Conservation (phyloP, 164 flowering plant genomes). For the Chimonanthus salicifolius region DNA sequence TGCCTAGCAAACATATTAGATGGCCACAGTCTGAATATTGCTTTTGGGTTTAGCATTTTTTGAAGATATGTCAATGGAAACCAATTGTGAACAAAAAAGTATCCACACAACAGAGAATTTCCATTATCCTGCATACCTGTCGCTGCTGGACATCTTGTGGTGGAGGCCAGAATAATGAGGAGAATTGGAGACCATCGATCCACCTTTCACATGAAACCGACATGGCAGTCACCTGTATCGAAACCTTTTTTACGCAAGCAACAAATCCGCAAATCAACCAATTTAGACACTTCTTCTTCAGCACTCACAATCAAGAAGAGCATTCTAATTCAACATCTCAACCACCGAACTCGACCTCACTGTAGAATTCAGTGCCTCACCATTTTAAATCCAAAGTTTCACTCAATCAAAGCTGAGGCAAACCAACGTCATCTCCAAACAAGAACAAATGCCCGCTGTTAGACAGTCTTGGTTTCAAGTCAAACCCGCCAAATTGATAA, state of each 20-base stretch:
- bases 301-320: constrained; percentile 33
- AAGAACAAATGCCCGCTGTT: background rate
- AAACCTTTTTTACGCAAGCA: background rate
- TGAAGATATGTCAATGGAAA: background rate
- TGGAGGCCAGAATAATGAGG: constrained; percentile 87
- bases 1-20: too few species aligned
- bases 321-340: constrained; percentile 39
- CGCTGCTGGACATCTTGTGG: constrained; percentile 67
- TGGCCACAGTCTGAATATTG: too few species aligned
- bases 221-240: constrained; percentile 24
- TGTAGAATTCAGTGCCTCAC: background rate
- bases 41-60: too few species aligned
- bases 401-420: background rate
- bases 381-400: background rate
- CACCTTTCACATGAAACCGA: constrained; percentile 65
- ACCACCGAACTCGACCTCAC: background rate
- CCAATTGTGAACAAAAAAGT: background rate
- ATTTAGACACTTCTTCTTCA: background rate
- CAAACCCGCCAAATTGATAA: background rate
- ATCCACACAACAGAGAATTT: background rate
- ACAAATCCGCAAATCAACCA: background rate
- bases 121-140: constrained; percentile 37
- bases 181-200: constrained; percentile 82
- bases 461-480: background rate
- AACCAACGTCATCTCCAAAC: background rate